Percentiles rank a stretch among this genome's conserved stretches.
Conservation (phyloP, 192 early-diverging fungal species). For the Radiomyces spectabilis region DNA sequence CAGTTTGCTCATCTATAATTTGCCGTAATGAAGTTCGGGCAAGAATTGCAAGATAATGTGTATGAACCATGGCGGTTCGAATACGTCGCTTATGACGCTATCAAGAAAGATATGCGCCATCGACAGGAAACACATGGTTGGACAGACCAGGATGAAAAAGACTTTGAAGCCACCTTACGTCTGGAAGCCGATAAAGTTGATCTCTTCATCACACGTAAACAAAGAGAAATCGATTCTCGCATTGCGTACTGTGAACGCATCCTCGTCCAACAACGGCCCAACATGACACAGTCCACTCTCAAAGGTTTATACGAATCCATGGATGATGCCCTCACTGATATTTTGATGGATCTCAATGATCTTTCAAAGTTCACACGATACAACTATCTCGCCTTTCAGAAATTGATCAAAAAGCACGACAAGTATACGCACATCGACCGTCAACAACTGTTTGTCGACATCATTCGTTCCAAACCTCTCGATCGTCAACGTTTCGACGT, state of each 20-base stretch:
- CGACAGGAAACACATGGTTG: slow-evolving; percentile 44
- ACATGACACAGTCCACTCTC: slow-evolving; percentile 35
- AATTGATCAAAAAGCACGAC: slow-evolving; percentile 87
- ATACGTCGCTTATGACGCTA: slow-evolving; percentile 73
- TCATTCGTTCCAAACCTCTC: slow-evolving; percentile 9
- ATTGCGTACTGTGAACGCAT: slow-evolving; percentile 58
- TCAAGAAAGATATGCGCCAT: slow-evolving; percentile 76
- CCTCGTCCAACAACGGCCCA: slow-evolving; percentile 33
- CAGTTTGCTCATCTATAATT: too few relatives aligned
- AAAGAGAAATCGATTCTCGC: slow-evolving; percentile 65
- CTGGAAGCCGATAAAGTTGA: slow-evolving; percentile 80
- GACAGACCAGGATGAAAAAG: slow-evolving; percentile 78
- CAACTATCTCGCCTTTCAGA: slow-evolving; percentile 83
- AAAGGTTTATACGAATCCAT: slow-evolving; percentile 15
- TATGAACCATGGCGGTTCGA: slow-evolving; percentile 76
- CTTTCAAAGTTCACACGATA: slow-evolving; percentile 27
- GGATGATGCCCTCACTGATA: slow-evolving; percentile 29
- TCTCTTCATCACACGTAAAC: slow-evolving; percentile 62
- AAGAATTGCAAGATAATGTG: slow-evolving; percentile 59
- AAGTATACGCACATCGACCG: slow-evolving; percentile 59
- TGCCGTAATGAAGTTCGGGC: slow-evolving; percentile 88
- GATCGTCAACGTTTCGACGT: slow-evolving; percentile 73
- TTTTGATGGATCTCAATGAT: slow-evolving; percentile 25
- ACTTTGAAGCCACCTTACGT: slow-evolving; percentile 77
- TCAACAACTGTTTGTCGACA: slow-evolving; percentile 15